Evolutionary conservation across 208 protist species (phyloP).

Genomic region (Phytomonas sp.): DNA sequence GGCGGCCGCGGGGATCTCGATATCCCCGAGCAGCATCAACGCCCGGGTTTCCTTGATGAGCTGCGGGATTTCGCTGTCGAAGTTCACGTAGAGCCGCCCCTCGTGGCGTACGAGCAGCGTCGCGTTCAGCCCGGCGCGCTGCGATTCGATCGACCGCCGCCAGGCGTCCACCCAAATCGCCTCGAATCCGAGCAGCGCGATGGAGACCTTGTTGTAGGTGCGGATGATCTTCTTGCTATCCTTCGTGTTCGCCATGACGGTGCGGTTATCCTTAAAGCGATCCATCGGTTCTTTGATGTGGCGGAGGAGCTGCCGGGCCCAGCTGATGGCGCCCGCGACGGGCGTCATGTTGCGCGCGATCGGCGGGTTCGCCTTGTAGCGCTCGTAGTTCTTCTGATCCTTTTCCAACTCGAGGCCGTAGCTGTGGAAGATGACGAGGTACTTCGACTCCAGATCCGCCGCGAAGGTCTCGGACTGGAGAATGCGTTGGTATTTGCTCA

Average conservation of each 20-base stretch:
- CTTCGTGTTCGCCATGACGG: constrained; percentile 92
- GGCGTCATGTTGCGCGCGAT: constrained; percentile 93
- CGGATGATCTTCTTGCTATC: constrained; percentile 95
- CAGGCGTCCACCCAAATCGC: constrained; percentile 93
- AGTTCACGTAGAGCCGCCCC: constrained; percentile 96
- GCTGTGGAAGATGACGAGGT: constrained; percentile 95
- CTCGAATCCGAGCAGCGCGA: constrained; percentile 95
- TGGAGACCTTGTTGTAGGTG: constrained; percentile 94
- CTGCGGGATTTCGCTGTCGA: constrained; percentile 94
- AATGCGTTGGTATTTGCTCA: constrained; percentile 93
- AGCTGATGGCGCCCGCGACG: constrained; percentile 93
- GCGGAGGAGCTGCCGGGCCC: constrained; percentile 92
- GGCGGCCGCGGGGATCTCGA: constrained; percentile 86
- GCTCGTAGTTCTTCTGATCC: constrained; percentile 94
- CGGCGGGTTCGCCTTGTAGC: constrained; percentile 91
- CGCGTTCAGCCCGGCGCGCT: constrained; percentile 91
- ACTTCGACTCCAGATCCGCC: constrained; percentile 92
- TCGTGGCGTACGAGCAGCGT: constrained; percentile 93
- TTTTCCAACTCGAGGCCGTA: constrained; percentile 94
- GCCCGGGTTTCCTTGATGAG: constrained; percentile 95
- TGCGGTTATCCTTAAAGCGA: constrained; percentile 92
- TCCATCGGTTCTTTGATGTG: constrained; percentile 96
- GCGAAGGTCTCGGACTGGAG: constrained; percentile 89
- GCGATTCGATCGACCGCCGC: constrained; percentile 91
- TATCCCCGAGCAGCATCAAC: constrained; percentile 89